Evolutionary conservation across 768 basidiomycete species (phyloP).

Genomic region (Macrolepiota albuminosa): DNA sequence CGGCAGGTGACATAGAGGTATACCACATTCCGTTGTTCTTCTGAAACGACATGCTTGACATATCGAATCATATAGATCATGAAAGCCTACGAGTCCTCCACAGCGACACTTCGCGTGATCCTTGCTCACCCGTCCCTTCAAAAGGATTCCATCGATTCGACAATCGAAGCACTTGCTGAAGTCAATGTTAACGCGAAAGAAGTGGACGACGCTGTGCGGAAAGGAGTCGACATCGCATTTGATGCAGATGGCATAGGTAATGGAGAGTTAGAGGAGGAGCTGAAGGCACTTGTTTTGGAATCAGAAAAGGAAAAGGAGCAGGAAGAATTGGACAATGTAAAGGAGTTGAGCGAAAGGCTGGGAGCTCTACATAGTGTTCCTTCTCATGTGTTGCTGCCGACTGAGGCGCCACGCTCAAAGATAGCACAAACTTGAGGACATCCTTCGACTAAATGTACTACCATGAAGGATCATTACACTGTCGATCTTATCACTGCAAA

Average conservation of each 20-base stretch:
- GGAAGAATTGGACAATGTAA: background rate
- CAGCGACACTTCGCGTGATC: slow-evolving; percentile 68
- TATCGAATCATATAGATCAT: slow-evolving; percentile 52
- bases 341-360: slow-evolving; percentile 16
- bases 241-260: slow-evolving; percentile 63
- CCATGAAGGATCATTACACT: background rate
- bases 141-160: slow-evolving; percentile 74
- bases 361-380: slow-evolving; percentile 10
- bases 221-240: slow-evolving; percentile 60
- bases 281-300: slow-evolving; percentile 46
- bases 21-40: slow-evolving; percentile 9
- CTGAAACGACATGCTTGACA: slow-evolving; percentile 1
- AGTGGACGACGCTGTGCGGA: slow-evolving; percentile 70
- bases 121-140: slow-evolving; percentile 78
- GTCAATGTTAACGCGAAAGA: slow-evolving; percentile 80
- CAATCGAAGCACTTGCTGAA: slow-evolving; percentile 83
- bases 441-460: background rate
- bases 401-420: background rate
- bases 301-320: slow-evolving; percentile 24
- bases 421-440: slow-evolving; percentile 5
- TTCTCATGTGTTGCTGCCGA: background rate
- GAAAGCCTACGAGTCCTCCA: slow-evolving; percentile 80
- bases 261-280: slow-evolving; percentile 56
- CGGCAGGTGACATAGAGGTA: slow-evolving; percentile 88
- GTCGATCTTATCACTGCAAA: background rate